Evolutionary conservation across 1,284 basidiomycete species (phyloP), one percentile per base, ranked within the genome.

Genomic region (Earliella scabrosa): DNA sequence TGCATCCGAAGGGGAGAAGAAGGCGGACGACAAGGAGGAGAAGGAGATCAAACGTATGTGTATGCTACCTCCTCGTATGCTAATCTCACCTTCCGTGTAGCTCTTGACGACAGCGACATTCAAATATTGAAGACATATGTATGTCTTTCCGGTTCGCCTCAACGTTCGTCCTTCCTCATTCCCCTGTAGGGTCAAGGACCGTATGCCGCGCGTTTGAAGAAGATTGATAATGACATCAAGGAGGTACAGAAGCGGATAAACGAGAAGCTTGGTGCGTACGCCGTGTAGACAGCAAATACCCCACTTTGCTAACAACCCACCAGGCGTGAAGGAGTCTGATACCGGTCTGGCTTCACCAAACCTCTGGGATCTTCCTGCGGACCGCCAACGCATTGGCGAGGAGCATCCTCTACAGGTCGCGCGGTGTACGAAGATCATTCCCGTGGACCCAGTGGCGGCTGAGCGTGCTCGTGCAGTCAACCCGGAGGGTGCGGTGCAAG

Each of bases 91-190:
- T 13, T 4, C 24, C 58, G 52, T 48, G 36, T 69, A 90, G 97
- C 92, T 48, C 87, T 99, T 61, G 97, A 98, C 71, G 97, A 98
- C 69, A 96, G 93, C 60, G 97, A 99, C 72, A 99, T 99, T 56
- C 97, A 99, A 75, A 97, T 99, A 60, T 85, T 99, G 64, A 98
- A 98, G 80, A 99, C 97, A 59, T 99, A 99, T 73, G 95, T 88
- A 72, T 24, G 57, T 41, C 52, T 80, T 62, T 54, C 16, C 32
- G 50, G 31, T 40, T 14, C 36, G n/a, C 27, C 26, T 47, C 47
- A 20, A 40, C 14, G 40, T 4, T 45, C 13, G 27, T 18, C 21
- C 7, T 45, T 46, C 68, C 66, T 67, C 34, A 68, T 41, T 23
- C 32, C 49, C 23, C 16, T 59, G 10, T 69, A 97, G 94, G 97